phyloP scores from a whole-genome alignment of 352 stramenopile species.

The Globisporangium parvum region DNA sequence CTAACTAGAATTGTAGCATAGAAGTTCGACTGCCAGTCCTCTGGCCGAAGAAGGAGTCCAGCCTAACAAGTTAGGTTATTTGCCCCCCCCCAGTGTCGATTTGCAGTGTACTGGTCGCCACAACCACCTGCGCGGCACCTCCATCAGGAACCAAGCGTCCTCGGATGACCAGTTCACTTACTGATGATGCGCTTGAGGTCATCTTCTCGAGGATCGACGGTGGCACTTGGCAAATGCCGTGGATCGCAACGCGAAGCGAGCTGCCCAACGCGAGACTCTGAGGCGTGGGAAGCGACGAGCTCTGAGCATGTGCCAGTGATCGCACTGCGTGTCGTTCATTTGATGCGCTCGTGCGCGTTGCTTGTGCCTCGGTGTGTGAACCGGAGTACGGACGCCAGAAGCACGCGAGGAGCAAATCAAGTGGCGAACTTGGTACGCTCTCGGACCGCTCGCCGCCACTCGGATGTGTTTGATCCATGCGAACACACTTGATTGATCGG shows the following conservation, averaged over 20 bases:
- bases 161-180: not conserved
- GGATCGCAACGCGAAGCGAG: not conserved
- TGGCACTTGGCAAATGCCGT: slow-evolving; percentile 3
- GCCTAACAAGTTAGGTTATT: no score
- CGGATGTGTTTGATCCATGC: no score
- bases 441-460: no score
- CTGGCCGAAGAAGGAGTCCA: no score
- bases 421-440: no score
- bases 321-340: no score
- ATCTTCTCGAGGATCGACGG: not conserved
- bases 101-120: not conserved
- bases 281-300: not conserved
- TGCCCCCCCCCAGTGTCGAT: not conserved
- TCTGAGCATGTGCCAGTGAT: no score
- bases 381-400: no score
- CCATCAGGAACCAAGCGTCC: slow-evolving; percentile 1
- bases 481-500: no score
- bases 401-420: no score
- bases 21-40: no score
- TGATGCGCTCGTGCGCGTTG: not conserved
- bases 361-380: not conserved
- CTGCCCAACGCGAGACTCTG: slow-evolving; percentile 3
- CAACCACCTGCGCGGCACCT: not conserved
- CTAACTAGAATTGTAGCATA: no score
- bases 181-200: not conserved